Percentiles rank a stretch among this genome's conserved stretches.
These are phyloP conservation scores for Quercus suber DNA, from an alignment of 306 rosid genomes.

Conservation along the genomic window DNA sequence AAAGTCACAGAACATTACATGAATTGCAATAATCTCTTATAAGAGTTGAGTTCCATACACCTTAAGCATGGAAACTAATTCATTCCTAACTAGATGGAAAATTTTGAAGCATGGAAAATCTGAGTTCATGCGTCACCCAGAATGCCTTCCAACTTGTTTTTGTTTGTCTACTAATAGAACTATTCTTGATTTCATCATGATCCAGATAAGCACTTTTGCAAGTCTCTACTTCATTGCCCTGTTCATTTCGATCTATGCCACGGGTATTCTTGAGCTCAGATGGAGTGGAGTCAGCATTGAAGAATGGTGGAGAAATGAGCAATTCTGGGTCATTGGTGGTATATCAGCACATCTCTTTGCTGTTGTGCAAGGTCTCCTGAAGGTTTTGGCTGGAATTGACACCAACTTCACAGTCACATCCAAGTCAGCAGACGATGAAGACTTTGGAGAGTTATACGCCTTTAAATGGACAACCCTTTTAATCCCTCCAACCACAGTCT, in stretches of 20 bases:
- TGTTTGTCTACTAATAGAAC: constrained; percentile 15
- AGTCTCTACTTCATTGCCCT: constrained; percentile 78
- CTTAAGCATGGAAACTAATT: neutral
- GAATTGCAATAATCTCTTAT: constrained; percentile 10
- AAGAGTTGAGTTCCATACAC: neutral
- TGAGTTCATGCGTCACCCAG: neutral
- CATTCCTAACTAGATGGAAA: neutral
- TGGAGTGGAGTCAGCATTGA: constrained; percentile 99
- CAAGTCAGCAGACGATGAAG: constrained; percentile 90
- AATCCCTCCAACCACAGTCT: constrained; percentile 88
- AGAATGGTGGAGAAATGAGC: constrained; percentile 99
- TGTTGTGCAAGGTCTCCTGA: constrained; percentile 86
- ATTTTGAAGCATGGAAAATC: neutral
- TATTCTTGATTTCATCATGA: constrained; percentile 21
- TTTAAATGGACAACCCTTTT: constrained; percentile 92
- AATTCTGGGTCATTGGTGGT: constrained; percentile 98
- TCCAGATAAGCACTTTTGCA: constrained; percentile 93
- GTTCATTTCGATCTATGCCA: constrained; percentile 76
- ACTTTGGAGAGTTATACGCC: constrained; percentile 76
- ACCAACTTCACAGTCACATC: constrained; percentile 91
- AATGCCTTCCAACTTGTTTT: neutral
- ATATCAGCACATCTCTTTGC: constrained; percentile 90
- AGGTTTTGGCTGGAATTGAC: constrained; percentile 88
- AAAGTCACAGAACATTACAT: constrained; percentile 4
- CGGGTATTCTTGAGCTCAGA: constrained; percentile 91